phyloP scores from a whole-genome alignment of 768 basidiomycete genomes.

The Russula sp. region DNA sequence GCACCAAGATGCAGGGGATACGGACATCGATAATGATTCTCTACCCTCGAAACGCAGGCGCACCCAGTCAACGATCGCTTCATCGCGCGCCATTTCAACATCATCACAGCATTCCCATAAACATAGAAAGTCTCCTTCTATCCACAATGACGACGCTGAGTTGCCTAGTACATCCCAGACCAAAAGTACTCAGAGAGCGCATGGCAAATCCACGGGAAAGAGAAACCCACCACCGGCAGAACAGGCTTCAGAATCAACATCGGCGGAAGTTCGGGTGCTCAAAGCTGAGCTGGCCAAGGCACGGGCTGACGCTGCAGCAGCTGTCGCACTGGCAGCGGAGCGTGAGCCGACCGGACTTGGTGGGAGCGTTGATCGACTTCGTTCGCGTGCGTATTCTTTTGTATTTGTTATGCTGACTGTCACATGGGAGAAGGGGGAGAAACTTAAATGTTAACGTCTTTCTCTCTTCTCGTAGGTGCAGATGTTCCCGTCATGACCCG shows the following conservation, averaged over 20 bases:
- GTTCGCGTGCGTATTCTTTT: conserved; percentile 15
- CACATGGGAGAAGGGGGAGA: not conserved
- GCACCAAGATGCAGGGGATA: not conserved
- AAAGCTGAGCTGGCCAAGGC: conserved; percentile 17
- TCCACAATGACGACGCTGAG: not conserved
- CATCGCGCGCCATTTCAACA: not conserved
- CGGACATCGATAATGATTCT: not conserved
- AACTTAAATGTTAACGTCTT: too few species aligned
- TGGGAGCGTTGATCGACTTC: conserved; percentile 17
- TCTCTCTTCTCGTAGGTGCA: conserved; percentile 1
- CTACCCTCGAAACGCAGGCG: conserved; percentile 11
- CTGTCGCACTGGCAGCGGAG: conserved; percentile 14
- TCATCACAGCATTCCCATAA: not conserved
- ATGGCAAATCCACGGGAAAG: not conserved
- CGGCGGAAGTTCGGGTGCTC: conserved; percentile 9
- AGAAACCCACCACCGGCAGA: not conserved
- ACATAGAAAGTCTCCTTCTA: not conserved
- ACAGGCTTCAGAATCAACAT: too few species aligned
- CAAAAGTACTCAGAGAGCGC: too few species aligned
- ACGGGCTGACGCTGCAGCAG: conserved; percentile 4
- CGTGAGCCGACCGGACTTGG: conserved; percentile 11
- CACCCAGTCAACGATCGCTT: not conserved
- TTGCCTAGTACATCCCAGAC: not conserved
- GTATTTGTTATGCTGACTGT: too few species aligned
- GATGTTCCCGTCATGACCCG: conserved; percentile 9